Evolutionary conservation across 345 rosid genomes (phyloP), one percentile per base, ranked within the genome.

Genomic region (Psidium guajava): DNA sequence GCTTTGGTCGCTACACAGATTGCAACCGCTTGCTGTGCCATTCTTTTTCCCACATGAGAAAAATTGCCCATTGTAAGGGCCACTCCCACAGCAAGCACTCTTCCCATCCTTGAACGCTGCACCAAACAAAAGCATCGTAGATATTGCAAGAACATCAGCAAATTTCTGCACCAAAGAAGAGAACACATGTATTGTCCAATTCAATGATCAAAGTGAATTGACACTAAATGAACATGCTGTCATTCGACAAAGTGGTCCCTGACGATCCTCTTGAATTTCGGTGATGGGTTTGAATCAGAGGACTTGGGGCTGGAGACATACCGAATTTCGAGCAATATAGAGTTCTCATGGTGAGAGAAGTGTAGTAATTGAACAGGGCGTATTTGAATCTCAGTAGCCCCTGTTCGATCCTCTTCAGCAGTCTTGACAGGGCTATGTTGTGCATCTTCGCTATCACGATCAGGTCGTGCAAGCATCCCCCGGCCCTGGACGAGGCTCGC

Each of bases 301-400:
- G 58, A 55, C 58, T 55, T 55, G 11, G 58, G 10, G 50, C 2
- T 16, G 64, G 47, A 22, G 22, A 8, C 8, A 16, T 69, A 84
- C 86, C 86, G 18, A 61, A 84, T 84, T 77, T 54, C 2, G 86
- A 54, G 44, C 87, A n/a, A 36, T 80, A 44, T 87, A 28, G 22
- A 11, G 49, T 83, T 40, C 88, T 75, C 8, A 27, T 55, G 58
- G 15, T 36, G 47, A 86, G 85, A 52, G 73, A 32, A 4, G 28
- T 22, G 59, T 83, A 83, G 54, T 56, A 86, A 57, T 83, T 85
- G 47, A 86, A 83, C 44, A 86, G n/a, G 11, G 85, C 58, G 32
- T 83, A 73, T n/a, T 86, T 86, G 82, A 86, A 57, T 74, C 87
- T 89, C 2, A 85, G 85, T 57, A 87, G 74, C 56, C 69, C 69